These are phyloP conservation scores for Lanmaoa pseudosensibilis DNA, from an alignment of 768 basidiomycete genomes.

Conservation along the genomic window DNA sequence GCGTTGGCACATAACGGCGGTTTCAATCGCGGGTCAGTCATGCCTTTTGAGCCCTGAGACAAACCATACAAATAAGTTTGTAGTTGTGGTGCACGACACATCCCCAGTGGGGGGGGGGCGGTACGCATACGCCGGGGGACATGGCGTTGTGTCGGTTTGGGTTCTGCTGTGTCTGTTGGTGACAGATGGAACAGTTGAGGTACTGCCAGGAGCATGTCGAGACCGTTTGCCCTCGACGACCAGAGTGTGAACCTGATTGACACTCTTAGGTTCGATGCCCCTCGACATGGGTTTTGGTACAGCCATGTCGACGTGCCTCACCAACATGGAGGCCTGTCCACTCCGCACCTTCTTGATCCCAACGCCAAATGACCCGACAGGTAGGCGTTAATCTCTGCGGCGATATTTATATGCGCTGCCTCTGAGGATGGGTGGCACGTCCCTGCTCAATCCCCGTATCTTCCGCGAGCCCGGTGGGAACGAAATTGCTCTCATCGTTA, in stretches of 20 bases:
- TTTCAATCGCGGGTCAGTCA: conserved; percentile 24
- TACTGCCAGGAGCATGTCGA: no score
- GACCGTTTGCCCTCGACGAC: no score
- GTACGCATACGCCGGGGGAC: no score
- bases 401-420: background rate
- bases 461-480: background rate
- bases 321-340: no score
- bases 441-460: background rate
- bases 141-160: conserved; percentile 4
- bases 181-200: no score
- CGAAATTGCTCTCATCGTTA: background rate
- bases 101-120: conserved; percentile 27
- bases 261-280: no score
- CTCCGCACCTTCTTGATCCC: no score
- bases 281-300: no score
- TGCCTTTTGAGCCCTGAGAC: conserved; percentile 21
- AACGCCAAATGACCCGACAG: no score
- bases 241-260: no score
- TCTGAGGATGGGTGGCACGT: background rate
- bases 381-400: no score
- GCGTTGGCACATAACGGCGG: background rate
- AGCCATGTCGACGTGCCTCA: no score
- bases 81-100: conserved; percentile 26
- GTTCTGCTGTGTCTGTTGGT: background rate
- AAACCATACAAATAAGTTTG: conserved; percentile 20